A percentile compares a stretch with the other conserved stretches of the same genome.
Evolutionary conservation across 2,329 filamentous ascomycete species (phyloP).

Genomic region (Fusarium brachygibbosum): DNA sequence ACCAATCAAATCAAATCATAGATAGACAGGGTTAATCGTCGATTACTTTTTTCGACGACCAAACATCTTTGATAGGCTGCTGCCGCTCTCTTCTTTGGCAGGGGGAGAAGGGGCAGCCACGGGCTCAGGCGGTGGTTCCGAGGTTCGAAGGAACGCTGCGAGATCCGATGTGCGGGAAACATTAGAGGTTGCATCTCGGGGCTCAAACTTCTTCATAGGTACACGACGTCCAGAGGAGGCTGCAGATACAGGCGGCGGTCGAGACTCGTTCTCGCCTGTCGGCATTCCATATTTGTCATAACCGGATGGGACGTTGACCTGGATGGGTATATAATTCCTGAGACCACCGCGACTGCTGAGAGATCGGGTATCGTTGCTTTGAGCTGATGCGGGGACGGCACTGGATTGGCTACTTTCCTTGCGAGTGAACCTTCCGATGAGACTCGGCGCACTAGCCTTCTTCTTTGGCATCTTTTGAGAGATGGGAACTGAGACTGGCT

Average conservation of each 20-base stretch:
- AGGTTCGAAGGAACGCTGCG: conserved; percentile 79
- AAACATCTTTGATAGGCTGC: conserved; percentile 64
- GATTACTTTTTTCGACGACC: conserved; percentile 63
- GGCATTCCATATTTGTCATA: conserved; percentile 59
- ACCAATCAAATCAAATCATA: conserved; percentile 33
- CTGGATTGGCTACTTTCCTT: conserved; percentile 52
- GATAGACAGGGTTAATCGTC: conserved; percentile 45
- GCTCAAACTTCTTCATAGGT: conserved; percentile 70
- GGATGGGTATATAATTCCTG: conserved; percentile 66
- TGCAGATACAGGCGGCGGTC: conserved; percentile 43
- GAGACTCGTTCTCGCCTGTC: conserved; percentile 41
- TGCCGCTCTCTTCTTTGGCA: conserved; percentile 57
- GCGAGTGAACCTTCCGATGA: conserved; percentile 71
- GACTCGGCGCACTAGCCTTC: conserved; percentile 72
- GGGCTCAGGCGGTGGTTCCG: conserved; percentile 69
- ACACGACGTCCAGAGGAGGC: conserved; percentile 59
- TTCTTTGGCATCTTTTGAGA: conserved; percentile 66
- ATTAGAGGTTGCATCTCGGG: conserved; percentile 64
- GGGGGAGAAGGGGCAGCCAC: conserved; percentile 46
- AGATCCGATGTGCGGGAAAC: conserved; percentile 75
- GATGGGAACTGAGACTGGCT: conserved; percentile 56
- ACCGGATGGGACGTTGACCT: conserved; percentile 62
- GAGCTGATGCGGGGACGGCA: conserved; percentile 44
- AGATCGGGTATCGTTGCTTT: conserved; percentile 52
- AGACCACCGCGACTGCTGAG: conserved; percentile 56